Percentiles rank a stretch among this genome's conserved stretches.
Conservation (phyloP, 208 protist genomes). For the Trypanosomatidae sp. region DNA sequence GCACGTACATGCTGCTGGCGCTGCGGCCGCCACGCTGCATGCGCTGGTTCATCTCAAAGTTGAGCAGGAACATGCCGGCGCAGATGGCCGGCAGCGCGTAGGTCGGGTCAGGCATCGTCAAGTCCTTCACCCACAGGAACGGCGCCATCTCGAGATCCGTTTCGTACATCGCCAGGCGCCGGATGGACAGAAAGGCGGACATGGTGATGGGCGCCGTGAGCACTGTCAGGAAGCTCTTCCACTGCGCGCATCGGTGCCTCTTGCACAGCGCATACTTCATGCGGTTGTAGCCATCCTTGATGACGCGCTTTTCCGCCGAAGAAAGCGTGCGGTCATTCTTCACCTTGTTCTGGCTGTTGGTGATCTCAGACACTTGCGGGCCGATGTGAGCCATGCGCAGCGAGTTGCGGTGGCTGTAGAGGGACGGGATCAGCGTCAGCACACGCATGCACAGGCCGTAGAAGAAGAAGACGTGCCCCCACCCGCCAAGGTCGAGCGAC, state of each 20-base stretch:
- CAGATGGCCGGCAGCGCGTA: constrained; percentile 79
- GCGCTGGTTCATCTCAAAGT: constrained; percentile 89
- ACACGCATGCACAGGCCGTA: constrained; percentile 79
- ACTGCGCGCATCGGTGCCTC: constrained; percentile 80
- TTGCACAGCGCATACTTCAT: constrained; percentile 88
- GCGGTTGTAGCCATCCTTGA: constrained; percentile 84
- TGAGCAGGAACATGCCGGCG: constrained; percentile 81
- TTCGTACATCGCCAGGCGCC: constrained; percentile 81
- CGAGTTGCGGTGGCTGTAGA: constrained; percentile 85
- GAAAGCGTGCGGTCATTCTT: constrained; percentile 84
- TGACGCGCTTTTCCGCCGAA: constrained; percentile 81
- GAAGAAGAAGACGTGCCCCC: constrained; percentile 84
- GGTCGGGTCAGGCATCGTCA: constrained; percentile 89
- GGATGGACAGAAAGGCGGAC: constrained; percentile 85
- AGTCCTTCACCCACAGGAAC: constrained; percentile 83
- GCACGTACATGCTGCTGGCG: constrained; percentile 72
- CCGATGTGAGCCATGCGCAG: constrained; percentile 77
- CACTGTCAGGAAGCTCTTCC: constrained; percentile 79
- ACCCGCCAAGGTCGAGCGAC: constrained; percentile 71
- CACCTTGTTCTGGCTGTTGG: constrained; percentile 66
- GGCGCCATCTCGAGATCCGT: constrained; percentile 80
- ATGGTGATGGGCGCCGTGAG: constrained; percentile 76
- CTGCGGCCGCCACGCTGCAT: constrained; percentile 84
- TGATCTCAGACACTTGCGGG: constrained; percentile 79
- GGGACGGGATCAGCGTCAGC: constrained; percentile 68